Evolutionary conservation across 805 yeast genomes (phyloP).

Genomic region (Metschnikowia baotianmanensis): DNA sequence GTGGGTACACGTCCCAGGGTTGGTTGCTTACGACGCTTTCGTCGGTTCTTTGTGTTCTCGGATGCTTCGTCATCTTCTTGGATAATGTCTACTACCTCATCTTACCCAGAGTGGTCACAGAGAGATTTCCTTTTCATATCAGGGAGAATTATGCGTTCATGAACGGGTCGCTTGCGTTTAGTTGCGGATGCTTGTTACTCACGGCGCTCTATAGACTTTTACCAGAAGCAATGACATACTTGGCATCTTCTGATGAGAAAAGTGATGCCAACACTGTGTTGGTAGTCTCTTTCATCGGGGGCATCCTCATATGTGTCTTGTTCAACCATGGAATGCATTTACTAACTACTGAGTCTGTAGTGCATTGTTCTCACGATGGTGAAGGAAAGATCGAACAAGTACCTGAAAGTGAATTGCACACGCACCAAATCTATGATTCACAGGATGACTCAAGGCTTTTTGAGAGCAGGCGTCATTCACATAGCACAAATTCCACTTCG

Average conservation of each 20-base stretch:
- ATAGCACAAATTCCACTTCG: not conserved
- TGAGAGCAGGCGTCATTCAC: conserved; percentile 19
- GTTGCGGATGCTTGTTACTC: conserved; percentile 78
- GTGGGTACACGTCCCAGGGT: conserved; percentile 40
- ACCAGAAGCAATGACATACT: conserved; percentile 61
- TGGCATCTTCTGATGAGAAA: conserved; percentile 26
- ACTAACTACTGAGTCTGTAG: conserved; percentile 74
- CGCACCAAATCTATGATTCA: not conserved
- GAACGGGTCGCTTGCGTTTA: conserved; percentile 69
- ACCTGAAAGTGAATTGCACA: conserved; percentile 14
- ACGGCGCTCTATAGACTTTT: conserved; percentile 74
- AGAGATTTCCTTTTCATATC: conserved; percentile 47
- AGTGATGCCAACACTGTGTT: conserved; percentile 33
- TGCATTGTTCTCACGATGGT: conserved; percentile 77
- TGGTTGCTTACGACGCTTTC: conserved; percentile 67
- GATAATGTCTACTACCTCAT: conserved; percentile 51
- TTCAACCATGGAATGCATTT: conserved; percentile 69
- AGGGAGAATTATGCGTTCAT: conserved; percentile 62
- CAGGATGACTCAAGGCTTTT: conserved; percentile 16
- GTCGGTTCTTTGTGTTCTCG: conserved; percentile 67
- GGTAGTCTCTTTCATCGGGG: conserved; percentile 50
- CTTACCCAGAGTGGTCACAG: conserved; percentile 42
- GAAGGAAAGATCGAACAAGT: conserved; percentile 22
- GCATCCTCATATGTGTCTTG: conserved; percentile 56
- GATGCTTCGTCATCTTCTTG: conserved; percentile 62